Evolutionary conservation across 305 asterid genomes (phyloP).

Genomic region (Striga hermonthica): DNA sequence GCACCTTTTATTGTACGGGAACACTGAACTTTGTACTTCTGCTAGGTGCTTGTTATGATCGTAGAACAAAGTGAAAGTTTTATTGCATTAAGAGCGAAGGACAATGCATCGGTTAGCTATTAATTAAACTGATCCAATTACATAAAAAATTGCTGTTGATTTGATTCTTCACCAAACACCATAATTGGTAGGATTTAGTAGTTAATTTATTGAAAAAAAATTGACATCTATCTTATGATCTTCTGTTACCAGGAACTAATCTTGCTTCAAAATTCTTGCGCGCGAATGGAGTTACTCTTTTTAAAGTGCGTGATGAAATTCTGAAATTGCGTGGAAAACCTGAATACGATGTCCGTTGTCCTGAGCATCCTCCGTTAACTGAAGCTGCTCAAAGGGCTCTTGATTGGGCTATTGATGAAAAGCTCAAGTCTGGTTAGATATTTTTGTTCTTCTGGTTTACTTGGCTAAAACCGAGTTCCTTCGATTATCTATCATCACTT

Average conservation of each 20-base stretch:
- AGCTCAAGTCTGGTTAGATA: slow-evolving; percentile 54
- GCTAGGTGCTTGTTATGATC: too few species aligned
- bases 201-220: slow-evolving; percentile 3
- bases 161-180: not conserved
- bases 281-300: slow-evolving; percentile 53
- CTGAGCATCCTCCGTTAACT: slow-evolving; percentile 68
- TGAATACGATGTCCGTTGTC: slow-evolving; percentile 50
- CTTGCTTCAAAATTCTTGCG: slow-evolving; percentile 61
- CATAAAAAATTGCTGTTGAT: not conserved
- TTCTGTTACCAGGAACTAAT: slow-evolving; percentile 55
- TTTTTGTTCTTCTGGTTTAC: not conserved
- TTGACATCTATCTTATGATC: not conserved
- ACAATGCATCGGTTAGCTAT: not conserved
- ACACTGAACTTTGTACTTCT: too few species aligned
- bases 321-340: slow-evolving; percentile 47
- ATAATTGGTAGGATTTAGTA: slow-evolving; percentile 1
- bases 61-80: too few species aligned
- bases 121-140: not conserved
- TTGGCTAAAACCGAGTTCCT: not conserved
- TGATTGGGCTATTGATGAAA: slow-evolving; percentile 70
- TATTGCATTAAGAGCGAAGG: too few species aligned
- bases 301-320: slow-evolving; percentile 65
- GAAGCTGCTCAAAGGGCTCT: slow-evolving; percentile 66
- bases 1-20: too few species aligned
- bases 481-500: not conserved